Conservation (phyloP, 306 rosid species). For the Lotus japonicus region DNA sequence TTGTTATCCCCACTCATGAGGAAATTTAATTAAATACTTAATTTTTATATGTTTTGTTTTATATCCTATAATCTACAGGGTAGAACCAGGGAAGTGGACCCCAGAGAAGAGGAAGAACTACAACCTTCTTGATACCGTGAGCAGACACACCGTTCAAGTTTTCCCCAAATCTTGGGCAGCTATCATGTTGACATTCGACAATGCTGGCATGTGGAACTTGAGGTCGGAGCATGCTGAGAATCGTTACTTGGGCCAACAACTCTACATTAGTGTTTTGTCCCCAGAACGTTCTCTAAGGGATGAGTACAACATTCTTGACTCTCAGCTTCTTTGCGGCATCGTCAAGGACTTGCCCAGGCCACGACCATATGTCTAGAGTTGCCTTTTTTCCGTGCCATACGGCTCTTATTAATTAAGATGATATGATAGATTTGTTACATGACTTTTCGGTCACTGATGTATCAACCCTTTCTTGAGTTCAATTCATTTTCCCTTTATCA, state of each 20-base stretch:
- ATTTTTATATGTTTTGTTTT: no score
- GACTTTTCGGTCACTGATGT: background rate
- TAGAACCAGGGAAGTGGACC: conserved; percentile 72
- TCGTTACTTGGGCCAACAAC: conserved; percentile 61
- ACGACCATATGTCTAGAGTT: conserved; percentile 16
- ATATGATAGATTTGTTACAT: no score
- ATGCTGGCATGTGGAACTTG: conserved; percentile 76
- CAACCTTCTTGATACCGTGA: conserved; percentile 69
- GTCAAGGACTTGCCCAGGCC: conserved; percentile 49
- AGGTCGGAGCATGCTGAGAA: conserved; percentile 49
- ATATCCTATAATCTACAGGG: conserved; percentile 8
- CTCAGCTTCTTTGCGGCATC: conserved; percentile 41
- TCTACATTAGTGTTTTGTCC: conserved; percentile 45
- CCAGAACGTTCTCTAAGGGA: conserved; percentile 40
- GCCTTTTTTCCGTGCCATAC: no score
- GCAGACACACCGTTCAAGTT: conserved; percentile 78
- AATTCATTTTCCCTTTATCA: background rate
- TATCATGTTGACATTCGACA: conserved; percentile 51
- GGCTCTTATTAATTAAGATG: no score
- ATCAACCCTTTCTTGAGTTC: background rate
- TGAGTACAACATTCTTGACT: conserved; percentile 56
- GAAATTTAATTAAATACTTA: no score
- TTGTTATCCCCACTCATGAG: no score
- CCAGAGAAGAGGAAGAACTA: conserved; percentile 57
- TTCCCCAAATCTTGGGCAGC: conserved; percentile 75